Percentiles rank a stretch among this genome's conserved stretches.
Conservation (phyloP, 306 rosid genomes). For the Fragaria iinumae region DNA sequence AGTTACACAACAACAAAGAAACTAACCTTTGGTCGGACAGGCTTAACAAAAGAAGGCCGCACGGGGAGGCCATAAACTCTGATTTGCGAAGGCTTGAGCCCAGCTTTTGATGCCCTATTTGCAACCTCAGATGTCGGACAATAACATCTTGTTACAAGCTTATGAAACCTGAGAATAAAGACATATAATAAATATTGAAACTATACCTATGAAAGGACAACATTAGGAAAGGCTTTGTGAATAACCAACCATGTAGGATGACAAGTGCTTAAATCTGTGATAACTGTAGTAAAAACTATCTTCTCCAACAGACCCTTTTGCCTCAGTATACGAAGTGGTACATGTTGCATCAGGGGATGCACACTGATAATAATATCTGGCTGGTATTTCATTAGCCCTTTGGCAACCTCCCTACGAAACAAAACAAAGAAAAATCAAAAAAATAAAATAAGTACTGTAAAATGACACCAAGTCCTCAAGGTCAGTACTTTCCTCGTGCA, state of each 20-base stretch:
- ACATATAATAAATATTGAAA: conserved; percentile 31
- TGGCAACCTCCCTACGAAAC: conserved; percentile 67
- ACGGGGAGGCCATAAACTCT: conserved; percentile 90
- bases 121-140: conserved; percentile 90
- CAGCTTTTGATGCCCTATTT: conserved; percentile 83
- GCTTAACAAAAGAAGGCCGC: conserved; percentile 83
- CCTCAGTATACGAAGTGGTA: conserved; percentile 90
- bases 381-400: conserved; percentile 91
- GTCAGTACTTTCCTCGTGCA: neutral
- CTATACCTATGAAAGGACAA: conserved; percentile 11
- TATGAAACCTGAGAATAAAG: conserved; percentile 79
- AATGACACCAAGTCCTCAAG: neutral
- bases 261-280: conserved; percentile 98
- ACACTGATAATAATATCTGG: conserved; percentile 99
- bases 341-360: conserved; percentile 98
- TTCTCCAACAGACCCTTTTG: conserved; percentile 79
- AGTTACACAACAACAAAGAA: conserved; percentile 4
- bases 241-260: conserved; percentile 93
- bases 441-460: neutral
- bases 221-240: neutral
- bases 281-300: conserved; percentile 92
- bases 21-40: conserved; percentile 81
- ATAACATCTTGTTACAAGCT: conserved; percentile 98
- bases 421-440: conserved; percentile 8
- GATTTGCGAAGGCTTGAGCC: conserved; percentile 78